Evolutionary conservation across 768 basidiomycete genomes (phyloP), one percentile per base, ranked within the genome.

Genomic region (Kwoniella bestiolae): DNA sequence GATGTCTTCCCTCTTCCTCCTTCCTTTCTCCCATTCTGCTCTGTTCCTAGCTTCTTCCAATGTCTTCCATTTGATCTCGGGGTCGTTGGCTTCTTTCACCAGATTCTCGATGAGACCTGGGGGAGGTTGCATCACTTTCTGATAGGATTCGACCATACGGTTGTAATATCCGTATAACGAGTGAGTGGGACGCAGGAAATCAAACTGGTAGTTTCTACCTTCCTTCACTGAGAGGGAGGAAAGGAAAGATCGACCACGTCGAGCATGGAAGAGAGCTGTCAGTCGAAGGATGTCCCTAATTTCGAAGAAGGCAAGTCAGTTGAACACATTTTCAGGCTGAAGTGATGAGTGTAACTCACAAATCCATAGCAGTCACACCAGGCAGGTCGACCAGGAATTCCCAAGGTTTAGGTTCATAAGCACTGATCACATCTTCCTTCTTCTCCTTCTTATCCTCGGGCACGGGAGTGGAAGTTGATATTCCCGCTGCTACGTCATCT

Each of bases 131-230:
- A 98, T 84, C 69, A 97, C 87, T 83, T 90, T 94, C 66, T 88
- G 87, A 82, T 99, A 98, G 80, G 95, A 93, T 75, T 97, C 94
- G 71, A 97, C 93, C 82, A 98, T 87, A 73, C 91, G 89, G 81
- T 98, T 97, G 84, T 98, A 99, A 83, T 91, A 94, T 45, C 91
- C 90, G 75, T 94, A 98, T 34, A 99, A 88, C 5, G 95, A 96
- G 79, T 98, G 95, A 1, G 89, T 92, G 9, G 95, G 96, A 46
- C 93, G 87, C 55, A 99, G 85, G 80, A 99, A 99, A 78, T 98
- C 96, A 78, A 99, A 99, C 75, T 98, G 94, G 79, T 91, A 94
- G 82, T 98, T 98, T 47, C 91, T 88, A 8, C 92, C 92, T 83
- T 99, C 96, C 41, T 89, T 87, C 26, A 87, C 84, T 6, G 94